These are phyloP conservation scores for Parascedosporium putredinis DNA, from an alignment of 2,329 filamentous ascomycete genomes.

Conservation along the genomic window DNA sequence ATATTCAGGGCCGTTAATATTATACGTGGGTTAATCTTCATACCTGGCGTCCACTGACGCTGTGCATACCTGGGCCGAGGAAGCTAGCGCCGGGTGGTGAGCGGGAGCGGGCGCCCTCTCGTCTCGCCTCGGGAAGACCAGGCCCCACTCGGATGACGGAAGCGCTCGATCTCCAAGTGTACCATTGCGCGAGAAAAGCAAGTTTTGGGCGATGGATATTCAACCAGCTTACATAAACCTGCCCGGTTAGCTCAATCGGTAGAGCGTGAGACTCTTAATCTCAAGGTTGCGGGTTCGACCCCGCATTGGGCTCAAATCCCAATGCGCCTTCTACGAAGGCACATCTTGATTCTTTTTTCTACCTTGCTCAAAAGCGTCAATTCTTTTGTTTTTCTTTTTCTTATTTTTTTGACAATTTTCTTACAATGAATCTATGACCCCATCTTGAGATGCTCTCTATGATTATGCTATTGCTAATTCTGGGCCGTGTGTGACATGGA, in stretches of 20 bases:
- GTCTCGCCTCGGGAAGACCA: too few species aligned
- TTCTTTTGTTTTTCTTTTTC: not conserved
- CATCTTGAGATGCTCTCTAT: too few species aligned
- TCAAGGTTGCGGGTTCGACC: slow-evolving; percentile 32
- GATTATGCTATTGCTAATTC: too few species aligned
- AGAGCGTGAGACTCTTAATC: slow-evolving; percentile 63
- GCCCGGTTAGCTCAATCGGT: slow-evolving; percentile 59
- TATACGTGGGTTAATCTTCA: too few species aligned
- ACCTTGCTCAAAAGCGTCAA: too few species aligned
- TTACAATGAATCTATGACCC: too few species aligned
- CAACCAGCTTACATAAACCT: not conserved
- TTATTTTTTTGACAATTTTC: not conserved
- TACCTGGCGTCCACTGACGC: too few species aligned
- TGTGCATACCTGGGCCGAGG: too few species aligned
- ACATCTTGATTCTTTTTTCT: not conserved
- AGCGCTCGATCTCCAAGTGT: slow-evolving; percentile 21
- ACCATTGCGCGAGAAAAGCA: slow-evolving; percentile 14
- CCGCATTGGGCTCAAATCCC: slow-evolving; percentile 18
- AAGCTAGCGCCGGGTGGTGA: too few species aligned
- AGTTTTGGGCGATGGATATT: not conserved
- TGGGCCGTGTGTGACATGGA: too few species aligned
- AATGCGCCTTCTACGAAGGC: not conserved
- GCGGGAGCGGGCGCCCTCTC: too few species aligned
- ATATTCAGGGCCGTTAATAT: too few species aligned
- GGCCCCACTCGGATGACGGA: slow-evolving; percentile 12